A percentile compares a stretch with the other conserved stretches of the same genome.
These are phyloP conservation scores for Dendrobium chrysotoxum DNA, from an alignment of 106 monocot species.

Conservation along the genomic window DNA sequence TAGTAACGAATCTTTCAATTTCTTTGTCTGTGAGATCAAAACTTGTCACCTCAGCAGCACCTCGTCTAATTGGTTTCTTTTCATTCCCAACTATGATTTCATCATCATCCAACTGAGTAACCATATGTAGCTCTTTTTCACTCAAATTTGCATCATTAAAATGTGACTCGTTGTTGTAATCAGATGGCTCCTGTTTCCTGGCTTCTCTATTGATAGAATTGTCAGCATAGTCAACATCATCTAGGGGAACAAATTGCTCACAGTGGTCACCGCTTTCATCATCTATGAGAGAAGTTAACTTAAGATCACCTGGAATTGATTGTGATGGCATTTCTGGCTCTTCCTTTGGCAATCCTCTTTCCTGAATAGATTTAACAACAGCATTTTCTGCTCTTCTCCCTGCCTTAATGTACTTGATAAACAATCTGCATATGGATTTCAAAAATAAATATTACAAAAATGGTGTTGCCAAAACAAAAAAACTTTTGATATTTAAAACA, in stretches of 20 bases:
- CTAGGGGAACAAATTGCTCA: not conserved
- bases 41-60: too few relatives aligned
- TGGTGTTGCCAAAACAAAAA: not conserved
- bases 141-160: too few relatives aligned
- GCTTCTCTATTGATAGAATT: too few relatives aligned
- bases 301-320: not conserved
- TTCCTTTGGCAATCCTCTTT: slow-evolving; percentile 2
- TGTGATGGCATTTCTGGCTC: not conserved
- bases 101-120: too few relatives aligned
- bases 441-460: not conserved
- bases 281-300: not conserved
- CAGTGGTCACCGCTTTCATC: not conserved
- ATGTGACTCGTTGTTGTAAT: too few relatives aligned
- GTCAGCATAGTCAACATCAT: not conserved
- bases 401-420: slow-evolving; percentile 15
- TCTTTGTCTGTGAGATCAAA: too few relatives aligned
- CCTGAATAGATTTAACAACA: slow-evolving; percentile 11
- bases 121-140: too few relatives aligned
- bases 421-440: slow-evolving; percentile 7
- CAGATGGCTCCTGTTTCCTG: too few relatives aligned
- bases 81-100: too few relatives aligned
- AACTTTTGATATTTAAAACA: not conserved
- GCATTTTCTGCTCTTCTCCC: slow-evolving; percentile 8
- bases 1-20: too few relatives aligned
- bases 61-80: too few relatives aligned